Conservation (phyloP, 768 basidiomycete genomes). For the Hydnum rufescens region DNA sequence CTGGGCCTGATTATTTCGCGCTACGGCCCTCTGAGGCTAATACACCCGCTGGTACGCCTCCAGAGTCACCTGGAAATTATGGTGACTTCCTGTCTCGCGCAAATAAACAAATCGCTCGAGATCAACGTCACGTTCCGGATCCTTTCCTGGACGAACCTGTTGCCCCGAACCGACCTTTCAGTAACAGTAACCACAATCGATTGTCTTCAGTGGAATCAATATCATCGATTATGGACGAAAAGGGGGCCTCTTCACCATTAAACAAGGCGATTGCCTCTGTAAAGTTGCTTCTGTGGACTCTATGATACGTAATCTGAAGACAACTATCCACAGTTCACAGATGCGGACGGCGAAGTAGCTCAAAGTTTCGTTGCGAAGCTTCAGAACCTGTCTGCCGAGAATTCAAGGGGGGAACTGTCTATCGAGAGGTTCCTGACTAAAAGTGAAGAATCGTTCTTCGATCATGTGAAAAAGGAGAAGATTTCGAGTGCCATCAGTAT, state of each 20-base stretch:
- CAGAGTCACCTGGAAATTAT: conserved; percentile 28
- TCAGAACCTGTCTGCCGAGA: conserved; percentile 56
- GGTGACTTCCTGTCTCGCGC: conserved; percentile 70
- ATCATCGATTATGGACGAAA: conserved; percentile 79
- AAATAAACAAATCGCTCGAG: conserved; percentile 63
- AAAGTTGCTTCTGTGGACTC: conserved; percentile 15
- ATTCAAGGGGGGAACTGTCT: conserved; percentile 78
- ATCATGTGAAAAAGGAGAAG: conserved; percentile 75
- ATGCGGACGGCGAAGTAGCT: conserved; percentile 81
- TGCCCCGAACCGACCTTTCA: conserved; percentile 54
- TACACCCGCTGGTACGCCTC: neutral
- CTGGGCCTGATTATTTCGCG: neutral
- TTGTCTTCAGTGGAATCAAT: conserved; percentile 81
- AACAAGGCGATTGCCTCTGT: conserved; percentile 88
- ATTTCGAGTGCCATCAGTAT: conserved; percentile 64
- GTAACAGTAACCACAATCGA: conserved; percentile 46
- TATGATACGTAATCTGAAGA: neutral
- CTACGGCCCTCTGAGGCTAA: neutral
- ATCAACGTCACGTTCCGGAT: conserved; percentile 60
- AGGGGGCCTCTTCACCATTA: conserved; percentile 58
- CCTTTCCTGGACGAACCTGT: conserved; percentile 47
- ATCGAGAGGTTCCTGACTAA: conserved; percentile 83
- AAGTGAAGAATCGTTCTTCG: conserved; percentile 87
- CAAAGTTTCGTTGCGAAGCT: conserved; percentile 76
- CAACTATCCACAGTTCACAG: conserved; percentile 48